A percentile compares a stretch with the other conserved stretches of the same genome.
Evolutionary conservation across 2,329 filamentous ascomycete genomes (phyloP).

Genomic region (Orbilia javanica): DNA sequence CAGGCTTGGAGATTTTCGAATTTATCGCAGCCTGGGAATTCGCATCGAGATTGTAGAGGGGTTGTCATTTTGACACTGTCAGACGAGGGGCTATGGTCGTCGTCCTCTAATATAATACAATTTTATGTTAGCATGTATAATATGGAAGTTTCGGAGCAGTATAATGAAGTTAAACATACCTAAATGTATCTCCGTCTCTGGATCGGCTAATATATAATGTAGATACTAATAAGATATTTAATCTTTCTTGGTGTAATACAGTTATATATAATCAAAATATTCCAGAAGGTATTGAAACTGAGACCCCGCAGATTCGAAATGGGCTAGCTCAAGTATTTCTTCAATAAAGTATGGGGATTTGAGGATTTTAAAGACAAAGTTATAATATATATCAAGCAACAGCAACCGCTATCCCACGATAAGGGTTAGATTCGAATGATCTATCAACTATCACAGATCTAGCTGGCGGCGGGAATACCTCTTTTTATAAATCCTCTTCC

Average conservation of each 20-base stretch:
- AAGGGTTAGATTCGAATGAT: constrained; percentile 5
- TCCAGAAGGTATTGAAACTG: not conserved
- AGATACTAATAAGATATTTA: too few species aligned
- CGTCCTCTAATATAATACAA: not conserved
- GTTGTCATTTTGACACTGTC: constrained; percentile 9
- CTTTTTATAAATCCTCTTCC: constrained; percentile 16
- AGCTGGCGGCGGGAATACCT: constrained; percentile 11
- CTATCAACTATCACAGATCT: constrained; percentile 10
- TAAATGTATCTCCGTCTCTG: not conserved
- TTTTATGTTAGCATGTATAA: not conserved
- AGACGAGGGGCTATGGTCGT: too few species aligned
- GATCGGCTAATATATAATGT: not conserved
- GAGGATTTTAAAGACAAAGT: not conserved
- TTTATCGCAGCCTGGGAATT: constrained; percentile 26
- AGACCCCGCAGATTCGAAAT: not conserved
- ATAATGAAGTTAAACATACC: not conserved
- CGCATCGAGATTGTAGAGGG: constrained; percentile 29
- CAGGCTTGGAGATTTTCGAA: constrained; percentile 35
- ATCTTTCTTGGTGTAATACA: too few species aligned
- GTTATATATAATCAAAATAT: not conserved
- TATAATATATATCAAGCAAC: not conserved
- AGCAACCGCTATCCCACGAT: not conserved
- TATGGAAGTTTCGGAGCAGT: not conserved
- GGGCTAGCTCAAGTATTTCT: not conserved
- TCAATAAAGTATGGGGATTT: not conserved